Evolutionary conservation across 73 alveolate genomes (phyloP), one percentile per base, ranked within the genome.

Genomic region (Tetrahymena elliotti): DNA sequence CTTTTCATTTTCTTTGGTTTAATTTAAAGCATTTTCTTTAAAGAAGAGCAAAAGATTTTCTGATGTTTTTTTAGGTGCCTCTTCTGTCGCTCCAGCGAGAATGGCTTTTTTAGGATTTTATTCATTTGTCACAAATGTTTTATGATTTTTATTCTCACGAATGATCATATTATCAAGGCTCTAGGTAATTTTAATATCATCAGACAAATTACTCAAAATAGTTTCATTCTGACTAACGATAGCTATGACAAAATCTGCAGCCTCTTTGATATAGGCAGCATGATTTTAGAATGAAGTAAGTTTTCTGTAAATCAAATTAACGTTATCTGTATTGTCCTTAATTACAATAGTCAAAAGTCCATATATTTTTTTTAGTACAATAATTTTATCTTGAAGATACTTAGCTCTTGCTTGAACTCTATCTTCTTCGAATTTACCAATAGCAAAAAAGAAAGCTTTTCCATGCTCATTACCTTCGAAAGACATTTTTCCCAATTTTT

Each of bases 241-340:
- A 4, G 96, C 84, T 33, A 94, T 94, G 8, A 94, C 93, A 38
- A 94, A 94, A 88, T 94, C 96, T 3, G 96, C 93, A 35, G 96
- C 93, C 35, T 94, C 96, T 22, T 94, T 88, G 34, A 94, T 84
- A 94, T 84, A 94, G n/a, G 93, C 93, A 8, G 96, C 96, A n/a
- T 94, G 93, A 88, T 94, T 84, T 35, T 94, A 84, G 38, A 94
- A 94, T 84, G 41, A 84, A 4, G 38, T 93, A 40, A 94, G 93
- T 53, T 92, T 94, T n/a, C 92, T 35, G 36, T 94, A 94, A 12
- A 94, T 94, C 34, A 47, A 84, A 39, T 33, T 53, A 34, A 83
- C 95, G 35, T 94, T 94, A 84, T 94, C 83, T 84, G 93, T 83
- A 33, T 94, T 94, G 33, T 94, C 95, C 83, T 94, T 94, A n/a